Conservation (phyloP, 192 early-diverging fungal genomes). For the Coemansia asiatica region DNA sequence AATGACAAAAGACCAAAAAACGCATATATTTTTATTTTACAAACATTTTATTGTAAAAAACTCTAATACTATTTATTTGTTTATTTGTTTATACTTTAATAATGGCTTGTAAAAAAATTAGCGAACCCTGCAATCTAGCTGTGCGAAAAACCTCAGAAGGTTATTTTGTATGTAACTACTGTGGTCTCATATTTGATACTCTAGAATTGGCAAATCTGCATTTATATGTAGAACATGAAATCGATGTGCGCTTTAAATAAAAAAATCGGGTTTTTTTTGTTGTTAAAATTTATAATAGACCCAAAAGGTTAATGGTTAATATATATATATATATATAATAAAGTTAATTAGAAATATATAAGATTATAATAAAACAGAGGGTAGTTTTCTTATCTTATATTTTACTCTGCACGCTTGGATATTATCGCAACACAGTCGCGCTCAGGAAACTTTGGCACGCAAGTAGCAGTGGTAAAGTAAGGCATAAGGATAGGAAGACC, state of each 20-base stretch:
- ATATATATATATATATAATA: no score
- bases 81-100: not conserved
- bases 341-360: no score
- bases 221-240: not conserved
- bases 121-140: not conserved
- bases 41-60: no score
- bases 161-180: not conserved
- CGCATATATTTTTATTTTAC: no score
- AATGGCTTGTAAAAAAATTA: not conserved
- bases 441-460: slow-evolving; percentile 34
- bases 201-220: not conserved
- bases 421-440: slow-evolving; percentile 43
- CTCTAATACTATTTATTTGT: no score
- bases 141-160: no score
- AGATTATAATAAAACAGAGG: no score
- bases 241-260: not conserved
- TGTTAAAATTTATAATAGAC: not conserved
- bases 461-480: slow-evolving; percentile 10
- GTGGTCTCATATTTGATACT: not conserved
- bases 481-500: slow-evolving; percentile 35
- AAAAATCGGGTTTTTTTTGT: not conserved
- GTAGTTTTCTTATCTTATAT: no score
- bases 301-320: no score
- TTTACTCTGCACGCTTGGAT: slow-evolving; percentile 18
- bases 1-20: no score